Evolutionary conservation across 2,329 filamentous ascomycete species (phyloP), one percentile per base, ranked within the genome.

Genomic region (Salinomyces thailandicus): DNA sequence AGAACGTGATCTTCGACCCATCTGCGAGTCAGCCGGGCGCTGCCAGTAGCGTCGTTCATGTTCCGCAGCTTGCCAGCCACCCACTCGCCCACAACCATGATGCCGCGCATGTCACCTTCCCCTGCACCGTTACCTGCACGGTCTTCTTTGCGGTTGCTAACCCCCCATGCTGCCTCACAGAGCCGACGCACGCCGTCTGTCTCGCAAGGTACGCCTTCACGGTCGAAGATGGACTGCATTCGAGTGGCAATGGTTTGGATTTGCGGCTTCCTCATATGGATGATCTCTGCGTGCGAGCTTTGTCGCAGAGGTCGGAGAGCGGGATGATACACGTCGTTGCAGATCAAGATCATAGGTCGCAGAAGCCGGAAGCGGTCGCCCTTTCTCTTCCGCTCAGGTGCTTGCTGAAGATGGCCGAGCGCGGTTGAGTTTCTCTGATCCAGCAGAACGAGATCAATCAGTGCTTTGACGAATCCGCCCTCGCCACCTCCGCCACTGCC

Each of bases 241-340:
- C 91, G 77, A 5, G 72, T 69, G 3, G 93, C 79, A 2, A 96
- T 85, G 33, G 86, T 81, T 44, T 93, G 87, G 7, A 96, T 64
- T 0, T 83, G 79, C 2, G 91, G 86, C 50, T 91, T 91, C 32
- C 89, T 84, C 20, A 94, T 81, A 53, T 93, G 86, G 15, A 98
- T 79, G 26, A 96, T 78, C 58, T 98, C 91, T 0, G 89, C 91
- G 33, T 91, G 77, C 0, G 85, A 87, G 45, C 66, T 67, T 43
- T 89, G 82, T n/a, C 91, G 77, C 5, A 98, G 68, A 0, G 85
- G 86, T 18, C 86, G 75, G 27, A 98, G 70, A 14, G 87, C 84
- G 3, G 89, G 79, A 49, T 94, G 86, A 54, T 98, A 98, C 1
- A 96, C 77, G 58, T 98, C 93, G 52, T 98, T 98, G 66, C 91